Evolutionary conservation across 73 alveolate genomes (phyloP).

Genomic region (Tetrahymena borealis): DNA sequence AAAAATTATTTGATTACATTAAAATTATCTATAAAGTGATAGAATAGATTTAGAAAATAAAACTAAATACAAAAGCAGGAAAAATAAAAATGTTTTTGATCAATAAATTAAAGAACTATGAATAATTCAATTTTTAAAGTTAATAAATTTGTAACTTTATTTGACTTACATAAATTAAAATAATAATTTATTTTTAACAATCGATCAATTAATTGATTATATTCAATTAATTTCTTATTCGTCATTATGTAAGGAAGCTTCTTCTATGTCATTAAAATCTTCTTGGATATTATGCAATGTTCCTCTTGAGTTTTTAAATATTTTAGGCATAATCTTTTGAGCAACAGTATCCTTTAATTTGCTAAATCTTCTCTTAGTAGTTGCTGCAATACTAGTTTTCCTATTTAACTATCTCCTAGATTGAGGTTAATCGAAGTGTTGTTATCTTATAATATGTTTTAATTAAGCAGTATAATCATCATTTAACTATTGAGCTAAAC

Average conservation of each 20-base stretch:
- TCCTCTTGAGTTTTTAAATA: neutral
- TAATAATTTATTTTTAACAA: too few relatives aligned
- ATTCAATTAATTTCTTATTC: neutral
- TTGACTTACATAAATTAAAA: too few relatives aligned
- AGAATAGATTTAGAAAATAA: too few relatives aligned
- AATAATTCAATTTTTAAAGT: too few relatives aligned
- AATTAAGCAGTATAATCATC: neutral
- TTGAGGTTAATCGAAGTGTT: neutral
- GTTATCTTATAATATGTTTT: neutral
- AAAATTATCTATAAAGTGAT: too few relatives aligned
- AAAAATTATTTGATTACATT: too few relatives aligned
- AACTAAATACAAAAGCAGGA: too few relatives aligned
- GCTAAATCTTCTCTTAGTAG: neutral
- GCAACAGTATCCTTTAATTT: neutral
- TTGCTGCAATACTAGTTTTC: neutral
- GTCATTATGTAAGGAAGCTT: neutral
- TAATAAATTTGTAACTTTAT: too few relatives aligned
- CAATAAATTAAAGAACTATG: too few relatives aligned
- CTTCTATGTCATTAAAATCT: neutral
- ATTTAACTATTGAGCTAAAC: neutral
- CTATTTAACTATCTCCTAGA: neutral
- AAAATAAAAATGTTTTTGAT: too few relatives aligned
- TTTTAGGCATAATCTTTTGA: neutral
- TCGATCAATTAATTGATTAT: too few relatives aligned
- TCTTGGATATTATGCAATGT: neutral